phyloP scores from a whole-genome alignment of 2,329 filamentous ascomycete species.

The Epichloe gansuensis region DNA sequence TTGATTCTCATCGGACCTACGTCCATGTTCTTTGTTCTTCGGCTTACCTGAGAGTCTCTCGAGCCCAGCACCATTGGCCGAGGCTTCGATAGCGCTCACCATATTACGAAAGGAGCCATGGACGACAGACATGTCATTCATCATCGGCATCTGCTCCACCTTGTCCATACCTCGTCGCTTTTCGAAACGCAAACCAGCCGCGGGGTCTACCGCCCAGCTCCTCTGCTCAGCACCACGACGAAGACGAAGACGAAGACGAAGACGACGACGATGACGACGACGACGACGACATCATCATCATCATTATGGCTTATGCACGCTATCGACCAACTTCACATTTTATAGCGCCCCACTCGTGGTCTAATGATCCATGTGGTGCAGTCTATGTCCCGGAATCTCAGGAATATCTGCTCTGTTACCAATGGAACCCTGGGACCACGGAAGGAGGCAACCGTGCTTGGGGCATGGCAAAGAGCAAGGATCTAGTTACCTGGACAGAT shows the following conservation, averaged over 20 bases:
- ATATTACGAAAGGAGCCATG: neutral
- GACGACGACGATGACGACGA: neutral
- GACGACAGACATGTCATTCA: no score
- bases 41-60: no score
- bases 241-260: no score
- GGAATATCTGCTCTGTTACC: conserved; percentile 29
- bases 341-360: conserved; percentile 24
- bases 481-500: conserved; percentile 24
- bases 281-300: neutral
- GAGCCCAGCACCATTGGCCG: neutral
- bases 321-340: conserved; percentile 17
- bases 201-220: no score
- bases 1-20: neutral
- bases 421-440: conserved; percentile 15
- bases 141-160: no score
- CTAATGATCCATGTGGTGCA: conserved; percentile 29
- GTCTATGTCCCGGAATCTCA: conserved; percentile 27
- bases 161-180: no score
- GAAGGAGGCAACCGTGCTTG: conserved; percentile 16
- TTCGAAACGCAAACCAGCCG: no score
- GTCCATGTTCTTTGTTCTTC: no score
- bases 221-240: no score
- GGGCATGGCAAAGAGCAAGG: conserved; percentile 23
- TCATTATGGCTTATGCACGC: conserved; percentile 4
- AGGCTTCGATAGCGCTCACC: neutral